These are phyloP conservation scores for Colletotrichum paranaense DNA, from an alignment of 2,329 filamentous ascomycete genomes.

Conservation along the genomic window DNA sequence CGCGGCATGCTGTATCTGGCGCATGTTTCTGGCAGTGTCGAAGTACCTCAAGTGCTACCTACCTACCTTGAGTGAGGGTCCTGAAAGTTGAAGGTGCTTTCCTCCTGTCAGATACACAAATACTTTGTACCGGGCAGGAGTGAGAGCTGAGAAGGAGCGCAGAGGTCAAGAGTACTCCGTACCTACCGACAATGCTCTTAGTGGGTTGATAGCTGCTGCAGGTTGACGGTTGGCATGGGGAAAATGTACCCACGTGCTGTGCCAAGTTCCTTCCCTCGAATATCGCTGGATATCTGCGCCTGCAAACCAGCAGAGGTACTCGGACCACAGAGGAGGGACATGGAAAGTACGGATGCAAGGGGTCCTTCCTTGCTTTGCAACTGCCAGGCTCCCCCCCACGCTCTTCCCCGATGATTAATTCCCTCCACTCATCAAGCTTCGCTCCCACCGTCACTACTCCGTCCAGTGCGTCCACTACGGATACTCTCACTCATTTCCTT, in stretches of 20 bases:
- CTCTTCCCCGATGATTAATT: constrained; percentile 9
- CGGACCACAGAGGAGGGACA: background rate
- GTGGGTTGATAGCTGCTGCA: background rate
- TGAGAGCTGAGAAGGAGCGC: too few species aligned
- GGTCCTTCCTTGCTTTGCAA: constrained; percentile 11
- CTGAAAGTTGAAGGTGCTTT: background rate
- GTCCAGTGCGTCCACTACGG: too few species aligned
- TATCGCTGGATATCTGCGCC: background rate
- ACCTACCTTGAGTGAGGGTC: background rate
- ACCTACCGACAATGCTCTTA: background rate
- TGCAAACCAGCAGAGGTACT: background rate
- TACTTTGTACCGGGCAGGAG: background rate
- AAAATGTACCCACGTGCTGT: background rate
- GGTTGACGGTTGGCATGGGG: background rate
- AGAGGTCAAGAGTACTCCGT: background rate
- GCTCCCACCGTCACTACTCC: background rate
- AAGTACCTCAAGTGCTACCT: background rate
- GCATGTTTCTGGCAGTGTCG: background rate
- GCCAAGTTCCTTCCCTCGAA: background rate
- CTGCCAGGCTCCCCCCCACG: constrained; percentile 31
- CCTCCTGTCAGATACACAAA: too few species aligned
- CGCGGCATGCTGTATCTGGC: constrained; percentile 1
- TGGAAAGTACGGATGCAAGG: constrained; percentile 2
- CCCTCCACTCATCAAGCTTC: constrained; percentile 33
- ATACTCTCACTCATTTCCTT: constrained; percentile 19